Evolutionary conservation across 2,329 filamentous ascomycete species (phyloP), one percentile per base, ranked within the genome.

Genomic region (Dendrostoma leiphaemia): DNA sequence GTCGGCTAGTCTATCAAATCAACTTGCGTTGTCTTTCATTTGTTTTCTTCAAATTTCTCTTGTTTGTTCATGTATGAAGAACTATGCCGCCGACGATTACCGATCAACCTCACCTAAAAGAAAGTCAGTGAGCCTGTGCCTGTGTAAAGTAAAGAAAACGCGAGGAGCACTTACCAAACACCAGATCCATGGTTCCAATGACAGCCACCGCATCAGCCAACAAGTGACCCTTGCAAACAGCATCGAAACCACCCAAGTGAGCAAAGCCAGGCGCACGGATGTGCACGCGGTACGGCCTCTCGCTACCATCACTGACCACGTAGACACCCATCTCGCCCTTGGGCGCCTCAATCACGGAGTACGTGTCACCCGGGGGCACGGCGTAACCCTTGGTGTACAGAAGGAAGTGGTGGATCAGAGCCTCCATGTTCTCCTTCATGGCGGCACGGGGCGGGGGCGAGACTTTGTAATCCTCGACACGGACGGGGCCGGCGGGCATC

Each of bases 381-480:
- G 91, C 84, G 75, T 99, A 99, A 56, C 94, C 94, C 83, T 99
- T 99, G 73, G 92, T 97, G 80, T 93, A 99, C 51, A 99, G 86
- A 62, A 99, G 78, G 83, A 99, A 99, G 80, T 99, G 94, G 78
- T 99, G 94, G 70, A 99, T 99, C 40, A 99, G 84, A 35, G 94
- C 92, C 78, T 99, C 94, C 95, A 99, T 99, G 80, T 99, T 99
- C 84, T 99, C 94, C 84, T 99, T 99, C 94, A 99, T 99, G 67
- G 94, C 94, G 41, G 90, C 82, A 68, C 94, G 87, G n/a, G 94
- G 95, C 59, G 94, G 94, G 21, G 94, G 94, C 3, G 90, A 89
- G 67, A 99, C 84, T 84, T 99, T 99, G 85, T 97, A 99, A 75
- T 99, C 94, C 76, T 99, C 94, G 38, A 97, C 91, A 63, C 93